Percentiles rank a stretch among this genome's conserved stretches.
phyloP scores from a whole-genome alignment of 768 basidiomycete genomes.

The Vararia minispora region DNA sequence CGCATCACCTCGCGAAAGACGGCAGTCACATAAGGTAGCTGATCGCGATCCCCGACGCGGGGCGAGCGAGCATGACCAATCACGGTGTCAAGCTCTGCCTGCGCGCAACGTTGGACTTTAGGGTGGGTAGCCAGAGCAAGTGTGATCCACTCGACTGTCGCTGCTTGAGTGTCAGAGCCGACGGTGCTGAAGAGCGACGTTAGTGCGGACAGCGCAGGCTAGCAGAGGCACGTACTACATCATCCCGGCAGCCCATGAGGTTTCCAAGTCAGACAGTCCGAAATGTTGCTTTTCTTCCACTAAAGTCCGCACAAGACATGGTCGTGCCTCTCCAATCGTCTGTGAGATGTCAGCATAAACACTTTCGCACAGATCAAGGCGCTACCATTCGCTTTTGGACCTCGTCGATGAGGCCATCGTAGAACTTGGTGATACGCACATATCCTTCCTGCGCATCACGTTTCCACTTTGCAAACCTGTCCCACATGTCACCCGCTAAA shows the following conservation, averaged over 20 bases:
- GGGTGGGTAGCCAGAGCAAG: conserved; percentile 4
- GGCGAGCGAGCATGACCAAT: conserved; percentile 1
- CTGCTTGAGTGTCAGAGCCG: background rate
- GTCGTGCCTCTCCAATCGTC: conserved; percentile 1
- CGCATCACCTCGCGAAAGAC: conserved; percentile 1
- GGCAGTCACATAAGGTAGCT: too few relatives aligned
- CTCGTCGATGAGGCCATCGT: background rate
- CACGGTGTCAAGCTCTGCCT: conserved; percentile 2
- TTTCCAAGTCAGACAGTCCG: conserved; percentile 2
- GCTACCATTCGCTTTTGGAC: background rate
- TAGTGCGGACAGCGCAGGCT: too few relatives aligned
- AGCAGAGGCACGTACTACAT: conserved; percentile 8
- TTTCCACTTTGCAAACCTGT: conserved; percentile 6
- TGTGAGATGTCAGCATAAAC: background rate
- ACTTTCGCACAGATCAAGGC: background rate
- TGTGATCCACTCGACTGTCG: background rate
- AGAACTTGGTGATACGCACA: background rate
- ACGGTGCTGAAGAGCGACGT: background rate
- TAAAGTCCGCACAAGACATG: conserved; percentile 2
- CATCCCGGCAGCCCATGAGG: conserved; percentile 4
- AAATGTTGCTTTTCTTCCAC: background rate
- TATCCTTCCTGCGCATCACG: conserved; percentile 1
- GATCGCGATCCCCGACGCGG: background rate
- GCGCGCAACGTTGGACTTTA: conserved; percentile 1
- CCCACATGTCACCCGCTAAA: background rate